Base-by-base conservation (phyloP, 352 stramenopile species). In the Phytophthora cryptogea region DNA sequence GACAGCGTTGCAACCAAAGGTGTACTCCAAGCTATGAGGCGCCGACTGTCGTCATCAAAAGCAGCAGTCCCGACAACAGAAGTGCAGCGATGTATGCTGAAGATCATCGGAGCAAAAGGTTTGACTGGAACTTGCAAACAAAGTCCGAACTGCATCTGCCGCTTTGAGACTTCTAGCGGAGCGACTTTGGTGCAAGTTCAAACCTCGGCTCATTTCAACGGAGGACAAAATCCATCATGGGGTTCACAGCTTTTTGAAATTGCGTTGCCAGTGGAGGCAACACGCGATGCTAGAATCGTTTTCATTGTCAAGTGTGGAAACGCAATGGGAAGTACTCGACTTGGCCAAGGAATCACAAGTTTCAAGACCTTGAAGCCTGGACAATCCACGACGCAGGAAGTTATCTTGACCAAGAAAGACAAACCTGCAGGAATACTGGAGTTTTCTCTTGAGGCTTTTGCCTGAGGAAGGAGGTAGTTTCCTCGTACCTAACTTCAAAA, bases 1-100 rank as follows among this genome's bases (percentile, higher is more conserved):
- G 47, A 54, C 13, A 44, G n/a, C 10, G 14, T 16, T 17, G 48
- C 20, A 7, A 32, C 20, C 5, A 45, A 55, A 14, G 33, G 47
- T 5, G 33, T 55, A 11, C 33, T 55, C 16, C 48, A 55, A 45
- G 33, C 48, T 10, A 55, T 55, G 48, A 40, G 48, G 36, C 48
- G 48, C 27, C 32, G 48, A 26, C 14, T 55, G 7, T 55, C 48
- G 3, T 55, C 48, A 6, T 54, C 46, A 2, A 55, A 55, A 17
- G 37, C 33, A 16, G 14, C 48, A 7, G 48, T 28, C 16, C 48
- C 48, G 8, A 36, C 14, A 9, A 8, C 48, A 55, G 33, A 55
- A 36, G 48, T 55, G 8, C 48, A 55, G 8, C 48, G 48, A 27
- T 55, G 20, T 14, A 44, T 45, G 32, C 23, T 55, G 10, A 55